phyloP scores from a whole-genome alignment of 2,329 filamentous ascomycete species.

The Fusarium guadeloupense region DNA sequence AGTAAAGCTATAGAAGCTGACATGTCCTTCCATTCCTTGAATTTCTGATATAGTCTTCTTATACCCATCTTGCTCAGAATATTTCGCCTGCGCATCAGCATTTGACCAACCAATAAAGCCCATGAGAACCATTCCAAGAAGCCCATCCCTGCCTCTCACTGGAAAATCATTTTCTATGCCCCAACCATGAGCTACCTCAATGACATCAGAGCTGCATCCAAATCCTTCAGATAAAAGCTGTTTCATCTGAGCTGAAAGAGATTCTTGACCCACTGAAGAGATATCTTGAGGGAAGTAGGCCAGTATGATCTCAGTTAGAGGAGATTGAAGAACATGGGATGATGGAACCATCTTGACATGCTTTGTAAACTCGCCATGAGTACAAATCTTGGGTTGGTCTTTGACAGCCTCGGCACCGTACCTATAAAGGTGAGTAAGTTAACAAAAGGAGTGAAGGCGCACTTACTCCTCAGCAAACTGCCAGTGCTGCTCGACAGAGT shows the following conservation, averaged over 20 bases:
- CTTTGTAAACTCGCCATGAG: constrained; percentile 9
- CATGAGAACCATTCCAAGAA: neutral
- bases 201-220: neutral
- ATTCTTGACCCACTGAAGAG: neutral
- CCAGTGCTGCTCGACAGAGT: constrained; percentile 10
- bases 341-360: constrained; percentile 14
- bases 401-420: constrained; percentile 10
- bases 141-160: neutral
- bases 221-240: neutral
- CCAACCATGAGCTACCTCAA: constrained; percentile 1
- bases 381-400: constrained; percentile 22
- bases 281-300: constrained; percentile 6
- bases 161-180: constrained; percentile 17
- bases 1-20: neutral
- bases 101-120: constrained; percentile 1
- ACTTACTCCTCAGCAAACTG: constrained; percentile 11
- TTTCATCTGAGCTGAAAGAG: neutral
- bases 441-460: neutral
- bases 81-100: neutral
- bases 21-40: neutral
- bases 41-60: neutral
- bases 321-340: neutral
- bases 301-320: neutral
- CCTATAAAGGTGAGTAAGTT: neutral
- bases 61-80: neutral